These are phyloP conservation scores for Wickerhamomyces xylosicus DNA, from an alignment of 805 yeast genomes.

Conservation along the genomic window DNA sequence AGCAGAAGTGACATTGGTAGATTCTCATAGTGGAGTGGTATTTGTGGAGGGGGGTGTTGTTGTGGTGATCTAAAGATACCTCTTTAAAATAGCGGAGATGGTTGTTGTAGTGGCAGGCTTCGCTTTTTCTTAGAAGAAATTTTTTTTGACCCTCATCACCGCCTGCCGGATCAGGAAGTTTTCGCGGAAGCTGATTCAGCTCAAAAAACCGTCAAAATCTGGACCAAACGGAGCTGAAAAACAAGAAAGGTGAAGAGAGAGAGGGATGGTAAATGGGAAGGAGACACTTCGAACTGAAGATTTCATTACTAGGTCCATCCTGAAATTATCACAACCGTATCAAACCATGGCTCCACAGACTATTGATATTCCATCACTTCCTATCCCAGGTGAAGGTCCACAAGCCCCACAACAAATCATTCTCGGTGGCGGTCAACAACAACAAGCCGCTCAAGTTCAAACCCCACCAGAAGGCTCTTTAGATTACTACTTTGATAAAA, in stretches of 20 bases:
- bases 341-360: constrained; percentile 18
- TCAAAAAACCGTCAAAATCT: neutral
- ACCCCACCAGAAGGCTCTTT: constrained; percentile 20
- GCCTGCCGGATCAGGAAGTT: neutral
- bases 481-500: constrained; percentile 59
- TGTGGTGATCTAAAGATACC: too few relatives aligned
- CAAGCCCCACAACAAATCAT: constrained; percentile 18
- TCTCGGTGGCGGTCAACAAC: constrained; percentile 10
- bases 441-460: constrained; percentile 12
- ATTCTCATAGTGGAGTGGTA: constrained; percentile 51
- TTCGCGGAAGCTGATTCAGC: too few relatives aligned
- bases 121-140: neutral
- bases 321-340: too few relatives aligned
- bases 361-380: constrained; percentile 45
- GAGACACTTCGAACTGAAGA: too few relatives aligned
- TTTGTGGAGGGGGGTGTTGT: too few relatives aligned
- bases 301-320: too few relatives aligned
- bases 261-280: too few relatives aligned
- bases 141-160: constrained; percentile 3
- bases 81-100: too few relatives aligned
- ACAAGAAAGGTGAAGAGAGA: too few relatives aligned
- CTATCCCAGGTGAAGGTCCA: constrained; percentile 41
- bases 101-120: too few relatives aligned
- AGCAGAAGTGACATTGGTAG: constrained; percentile 90
- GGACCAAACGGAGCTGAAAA: neutral